Evolutionary conservation across 2,329 filamentous ascomycete species (phyloP).

Genomic region (Lecanicillium sp.): DNA sequence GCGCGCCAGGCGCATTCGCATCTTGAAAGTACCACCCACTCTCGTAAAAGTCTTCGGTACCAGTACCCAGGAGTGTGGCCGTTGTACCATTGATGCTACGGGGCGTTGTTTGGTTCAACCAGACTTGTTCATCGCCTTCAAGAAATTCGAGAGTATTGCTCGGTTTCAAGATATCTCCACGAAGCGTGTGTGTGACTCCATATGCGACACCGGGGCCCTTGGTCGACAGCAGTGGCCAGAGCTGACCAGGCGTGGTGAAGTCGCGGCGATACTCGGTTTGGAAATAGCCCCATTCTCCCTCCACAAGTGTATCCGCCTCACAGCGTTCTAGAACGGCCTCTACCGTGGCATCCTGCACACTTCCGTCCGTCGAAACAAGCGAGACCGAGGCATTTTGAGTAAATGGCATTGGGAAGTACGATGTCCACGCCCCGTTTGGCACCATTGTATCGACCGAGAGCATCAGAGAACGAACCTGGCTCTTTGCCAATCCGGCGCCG

Average conservation of each 20-base stretch:
- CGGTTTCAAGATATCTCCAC: not conserved
- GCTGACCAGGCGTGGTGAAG: not conserved
- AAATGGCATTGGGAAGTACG: slow-evolving; percentile 2
- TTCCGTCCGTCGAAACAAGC: not conserved
- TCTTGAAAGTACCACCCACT: slow-evolving; percentile 1
- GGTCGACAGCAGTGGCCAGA: not conserved
- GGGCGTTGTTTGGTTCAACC: not conserved
- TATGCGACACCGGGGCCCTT: not conserved
- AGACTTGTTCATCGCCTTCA: not conserved
- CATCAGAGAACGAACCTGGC: not conserved
- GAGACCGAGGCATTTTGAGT: not conserved
- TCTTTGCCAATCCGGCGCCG: not conserved
- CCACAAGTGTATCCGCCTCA: not conserved
- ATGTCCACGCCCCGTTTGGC: not conserved
- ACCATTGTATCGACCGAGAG: not conserved
- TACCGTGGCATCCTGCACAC: not conserved
- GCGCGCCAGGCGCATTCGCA: not conserved
- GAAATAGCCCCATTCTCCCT: slow-evolving; percentile 1
- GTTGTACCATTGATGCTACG: not conserved
- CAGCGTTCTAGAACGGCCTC: not conserved
- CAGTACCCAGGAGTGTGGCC: not conserved
- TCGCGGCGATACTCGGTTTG: not conserved
- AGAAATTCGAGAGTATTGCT: not conserved
- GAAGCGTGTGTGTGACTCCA: not conserved
- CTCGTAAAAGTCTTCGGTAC: slow-evolving; percentile 1